These are phyloP conservation scores for Chaetomium globosum DNA, from an alignment of 2,329 filamentous ascomycete genomes.

Conservation along the genomic window DNA sequence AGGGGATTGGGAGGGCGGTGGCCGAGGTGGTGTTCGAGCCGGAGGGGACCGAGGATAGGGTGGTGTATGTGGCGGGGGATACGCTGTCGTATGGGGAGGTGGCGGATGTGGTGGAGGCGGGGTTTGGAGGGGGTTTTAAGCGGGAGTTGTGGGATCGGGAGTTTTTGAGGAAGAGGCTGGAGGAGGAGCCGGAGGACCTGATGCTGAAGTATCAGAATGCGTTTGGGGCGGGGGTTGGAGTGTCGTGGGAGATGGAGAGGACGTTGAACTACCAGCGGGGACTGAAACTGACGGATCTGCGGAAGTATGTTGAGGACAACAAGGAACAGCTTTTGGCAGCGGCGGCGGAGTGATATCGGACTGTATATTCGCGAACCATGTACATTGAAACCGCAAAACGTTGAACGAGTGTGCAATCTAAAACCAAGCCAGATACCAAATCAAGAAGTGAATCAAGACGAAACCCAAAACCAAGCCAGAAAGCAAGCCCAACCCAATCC, in stretches of 20 bases:
- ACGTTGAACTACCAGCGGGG: conserved; percentile 58
- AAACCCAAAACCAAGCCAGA: not conserved
- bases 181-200: conserved; percentile 49
- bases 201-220: conserved; percentile 64
- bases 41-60: conserved; percentile 42
- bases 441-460: not conserved
- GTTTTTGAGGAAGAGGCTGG: conserved; percentile 50
- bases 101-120: conserved; percentile 55
- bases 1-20: conserved; percentile 64
- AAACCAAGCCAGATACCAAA: not conserved
- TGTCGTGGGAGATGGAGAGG: conserved; percentile 58
- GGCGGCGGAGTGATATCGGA: not conserved
- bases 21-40: conserved; percentile 58
- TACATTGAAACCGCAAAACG: not conserved
- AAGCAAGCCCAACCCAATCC: not conserved
- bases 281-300: conserved; percentile 50
- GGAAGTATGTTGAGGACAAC: conserved; percentile 37
- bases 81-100: conserved; percentile 60
- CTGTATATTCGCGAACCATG: not conserved
- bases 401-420: not conserved
- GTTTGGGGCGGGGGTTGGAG: conserved; percentile 61
- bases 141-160: conserved; percentile 55
- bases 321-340: conserved; percentile 26
- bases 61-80: conserved; percentile 64
- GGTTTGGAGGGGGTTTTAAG: conserved; percentile 47